Percentiles rank a stretch among this genome's conserved stretches.
Evolutionary conservation across 441 rosid genomes (phyloP).

Genomic region (Populus hybrid): DNA sequence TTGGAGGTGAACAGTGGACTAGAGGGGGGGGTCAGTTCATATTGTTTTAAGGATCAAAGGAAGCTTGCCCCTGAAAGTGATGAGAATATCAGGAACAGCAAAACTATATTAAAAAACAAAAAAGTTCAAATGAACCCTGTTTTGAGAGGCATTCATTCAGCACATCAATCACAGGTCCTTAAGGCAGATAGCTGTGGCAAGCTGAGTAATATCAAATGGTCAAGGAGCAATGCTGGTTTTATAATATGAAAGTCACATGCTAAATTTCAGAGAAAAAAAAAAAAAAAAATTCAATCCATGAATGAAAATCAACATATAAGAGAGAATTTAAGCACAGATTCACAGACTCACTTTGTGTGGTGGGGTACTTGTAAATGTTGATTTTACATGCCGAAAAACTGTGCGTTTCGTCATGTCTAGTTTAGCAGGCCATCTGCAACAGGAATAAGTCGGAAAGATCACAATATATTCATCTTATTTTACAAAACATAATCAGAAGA

Average conservation of each 20-base stretch:
- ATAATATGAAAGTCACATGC: background rate
- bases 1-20: background rate
- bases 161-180: background rate
- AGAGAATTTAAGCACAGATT: background rate
- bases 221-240: background rate
- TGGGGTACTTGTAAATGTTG: conserved; percentile 71
- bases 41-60: background rate
- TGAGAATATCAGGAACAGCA: background rate
- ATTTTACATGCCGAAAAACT: conserved; percentile 73
- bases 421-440: conserved; percentile 88
- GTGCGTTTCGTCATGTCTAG: conserved; percentile 93
- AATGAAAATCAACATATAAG: background rate
- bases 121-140: background rate
- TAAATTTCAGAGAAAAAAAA: background rate
- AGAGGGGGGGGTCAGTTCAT: background rate
- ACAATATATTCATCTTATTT: conserved; percentile 10
- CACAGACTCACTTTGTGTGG: conserved; percentile 66
- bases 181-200: background rate
- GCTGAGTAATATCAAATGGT: background rate
- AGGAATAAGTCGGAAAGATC: conserved; percentile 17
- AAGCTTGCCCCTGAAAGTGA: background rate
- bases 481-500: conserved; percentile 14
- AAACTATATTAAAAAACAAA: background rate
- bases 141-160: background rate
- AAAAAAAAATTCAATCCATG: background rate